Evolutionary conservation across 345 rosid genomes (phyloP), one percentile per base, ranked within the genome.

Genomic region (Boechera retrofracta): DNA sequence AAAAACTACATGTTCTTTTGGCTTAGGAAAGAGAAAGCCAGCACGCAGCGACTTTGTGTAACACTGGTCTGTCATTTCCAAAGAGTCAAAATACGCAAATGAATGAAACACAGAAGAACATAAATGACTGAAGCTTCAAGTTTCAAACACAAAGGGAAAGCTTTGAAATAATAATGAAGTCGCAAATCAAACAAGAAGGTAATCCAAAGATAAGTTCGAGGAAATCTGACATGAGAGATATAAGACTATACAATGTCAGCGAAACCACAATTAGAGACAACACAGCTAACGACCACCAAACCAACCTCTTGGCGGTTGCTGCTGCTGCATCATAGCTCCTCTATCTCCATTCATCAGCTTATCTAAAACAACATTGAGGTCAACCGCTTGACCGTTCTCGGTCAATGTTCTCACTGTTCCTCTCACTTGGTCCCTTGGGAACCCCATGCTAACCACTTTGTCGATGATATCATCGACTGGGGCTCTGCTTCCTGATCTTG

Each of bases 301-400:
- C 96, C 97, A 94, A 69, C 87, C 88, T 87, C 94, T 83, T 24
- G 75, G 96, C 8, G 89, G 90, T 80, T 85, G 97, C 62, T 87
- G 97, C 75, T 86, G 91, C 11, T 78, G 77, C 82, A 57, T 66
- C 52, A 64, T 12, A 72, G 47, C 66, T 71, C 72, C 76, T 64
- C 75, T 55, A 29, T 88, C 87, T 54, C 85, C 97, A 59, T 87
- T 94, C 98, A 91, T 94, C 73, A 94, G 85, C 88, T 89, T 94
- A 81, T 94, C 98, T 74, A 94, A 82, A 71, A 94, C 98, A 63
- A 83, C 72, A 79, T 94, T 94, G 71, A 94, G 84, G 76, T 94
- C 97, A n/a, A 94, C 96, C 3, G 89, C 62, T 82, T 91, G 96
- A 16, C 97, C 97, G 11, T 83, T 91, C 85, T 94, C 98, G 0